Evolutionary conservation across 257 asterid genomes (phyloP), one percentile per base, ranked within the genome.

Genomic region (Petunia secreta): DNA sequence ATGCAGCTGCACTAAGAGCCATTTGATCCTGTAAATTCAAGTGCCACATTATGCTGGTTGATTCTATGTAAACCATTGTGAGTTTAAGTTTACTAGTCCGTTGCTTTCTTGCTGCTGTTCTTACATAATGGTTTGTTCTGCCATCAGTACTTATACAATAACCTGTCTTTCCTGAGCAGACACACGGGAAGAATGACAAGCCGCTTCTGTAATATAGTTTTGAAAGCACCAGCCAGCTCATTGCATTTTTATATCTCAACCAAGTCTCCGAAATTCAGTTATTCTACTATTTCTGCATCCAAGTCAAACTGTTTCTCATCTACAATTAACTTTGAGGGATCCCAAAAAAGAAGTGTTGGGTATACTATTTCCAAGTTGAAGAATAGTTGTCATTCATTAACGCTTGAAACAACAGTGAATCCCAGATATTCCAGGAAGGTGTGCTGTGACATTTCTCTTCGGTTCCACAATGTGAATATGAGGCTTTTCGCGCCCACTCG

Each of bases 401-500:
- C 89, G 13, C 77, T 90, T 78, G 87, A 83, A 85, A 83, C 89
- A 78, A 68, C 79, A 1, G 78, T 78, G 79, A 83, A 83, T 75
- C 81, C 82, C 62, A 75, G 83, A 64, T 64, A 82, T 64, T 80
- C 79, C 52, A 58, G 82, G 59, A 91, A 77, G 78, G 80, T 82
- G 39, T 55, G 77, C 43, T 55, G 85, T 74, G 82, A 75, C 79
- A 65, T 91, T 80, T 88, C 91, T 44, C 43, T 83, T 15, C 85
- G 88, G 77, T 79, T 86, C 64, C 81, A 79, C 48, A 81, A 84
- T 63, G 74, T 87, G 87, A 85, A 82, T 82, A 52, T 86, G 84
- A 87, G 85, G 55, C 84, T 91, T 69, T 85, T 79, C 87, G 82
- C 84, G 62, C 91, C 92, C 81, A 87, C 77, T 59, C 85, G 79